Evolutionary conservation across 1,284 basidiomycete species (phyloP).

Genomic region (Puccinia horiana): DNA sequence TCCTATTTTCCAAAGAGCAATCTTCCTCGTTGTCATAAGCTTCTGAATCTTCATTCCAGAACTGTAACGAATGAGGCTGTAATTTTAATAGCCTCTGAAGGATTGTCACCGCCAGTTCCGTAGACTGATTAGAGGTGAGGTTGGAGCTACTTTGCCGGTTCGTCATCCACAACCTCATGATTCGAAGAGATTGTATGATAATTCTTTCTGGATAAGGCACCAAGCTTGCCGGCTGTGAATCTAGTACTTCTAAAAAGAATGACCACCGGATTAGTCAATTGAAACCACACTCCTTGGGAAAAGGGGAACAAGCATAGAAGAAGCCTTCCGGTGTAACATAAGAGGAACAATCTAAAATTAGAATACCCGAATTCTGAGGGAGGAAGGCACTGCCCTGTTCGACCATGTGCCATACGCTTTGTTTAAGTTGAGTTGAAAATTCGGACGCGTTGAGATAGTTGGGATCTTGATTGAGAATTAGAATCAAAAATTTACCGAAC

Average conservation of each 20-base stretch:
- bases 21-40: slow-evolving; percentile 43
- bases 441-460: slow-evolving; percentile 20
- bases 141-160: background rate
- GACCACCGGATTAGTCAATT: background rate
- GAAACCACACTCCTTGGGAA: background rate
- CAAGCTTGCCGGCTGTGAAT: slow-evolving; percentile 30
- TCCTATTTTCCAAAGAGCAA: slow-evolving; percentile 22
- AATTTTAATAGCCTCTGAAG: slow-evolving; percentile 24
- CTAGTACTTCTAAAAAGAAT: slow-evolving; percentile 11
- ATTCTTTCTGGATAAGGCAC: slow-evolving; percentile 32
- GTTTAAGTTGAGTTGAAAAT: slow-evolving; percentile 20
- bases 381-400: slow-evolving; percentile 27
- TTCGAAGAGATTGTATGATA: slow-evolving; percentile 44
- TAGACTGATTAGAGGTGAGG: slow-evolving; percentile 24
- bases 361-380: background rate
- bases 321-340: background rate
- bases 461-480: slow-evolving; percentile 36
- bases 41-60: slow-evolving; percentile 45
- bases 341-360: background rate
- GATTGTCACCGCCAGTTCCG: slow-evolving; percentile 27
- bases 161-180: slow-evolving; percentile 28
- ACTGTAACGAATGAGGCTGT: slow-evolving; percentile 37
- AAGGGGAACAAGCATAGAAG: background rate
- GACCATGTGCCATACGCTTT: slow-evolving; percentile 38
- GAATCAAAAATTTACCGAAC: slow-evolving; percentile 41